Evolutionary conservation across 2,329 filamentous ascomycete species (phyloP).

Genomic region (Fusarium buharicum): DNA sequence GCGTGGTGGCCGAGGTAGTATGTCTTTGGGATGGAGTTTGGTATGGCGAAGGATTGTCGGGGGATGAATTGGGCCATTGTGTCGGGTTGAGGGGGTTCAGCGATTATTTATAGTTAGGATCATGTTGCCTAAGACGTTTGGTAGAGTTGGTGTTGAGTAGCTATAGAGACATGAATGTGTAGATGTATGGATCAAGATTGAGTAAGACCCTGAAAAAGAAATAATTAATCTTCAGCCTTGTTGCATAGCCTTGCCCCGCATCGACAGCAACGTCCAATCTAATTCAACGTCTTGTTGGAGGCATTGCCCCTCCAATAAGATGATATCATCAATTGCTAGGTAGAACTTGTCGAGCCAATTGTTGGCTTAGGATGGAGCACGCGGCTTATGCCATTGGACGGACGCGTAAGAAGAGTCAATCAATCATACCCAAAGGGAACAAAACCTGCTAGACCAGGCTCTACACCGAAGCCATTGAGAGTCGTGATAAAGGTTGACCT

Average conservation of each 20-base stretch:
- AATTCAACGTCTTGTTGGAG: not conserved
- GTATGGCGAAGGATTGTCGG: constrained; percentile 76
- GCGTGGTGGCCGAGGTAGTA: constrained; percentile 97
- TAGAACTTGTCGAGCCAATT: constrained; percentile 41
- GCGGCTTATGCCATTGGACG: constrained; percentile 12
- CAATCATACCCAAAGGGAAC: not conserved
- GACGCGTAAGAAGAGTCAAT: not conserved
- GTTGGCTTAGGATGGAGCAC: constrained; percentile 27
- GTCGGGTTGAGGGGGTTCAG: not conserved
- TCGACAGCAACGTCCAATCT: not conserved
- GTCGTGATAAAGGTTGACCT: not conserved
- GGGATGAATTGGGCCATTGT: constrained; percentile 70
- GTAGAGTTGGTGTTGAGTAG: not conserved
- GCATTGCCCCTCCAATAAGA: not conserved
- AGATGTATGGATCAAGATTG: not conserved
- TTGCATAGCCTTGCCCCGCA: not conserved
- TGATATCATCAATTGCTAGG: not conserved
- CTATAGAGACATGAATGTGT: not conserved
- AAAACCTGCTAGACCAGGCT: not conserved
- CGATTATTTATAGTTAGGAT: not conserved
- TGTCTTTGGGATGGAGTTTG: constrained; percentile 80
- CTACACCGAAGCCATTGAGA: not conserved
- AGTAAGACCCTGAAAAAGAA: constrained; percentile 21
- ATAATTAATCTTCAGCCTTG: constrained; percentile 35
- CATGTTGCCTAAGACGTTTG: constrained; percentile 6